Percentiles rank a stretch among this genome's conserved stretches.
phyloP scores from a whole-genome alignment of 2,329 filamentous ascomycete species.

The Fonsecaea pugnacius region DNA sequence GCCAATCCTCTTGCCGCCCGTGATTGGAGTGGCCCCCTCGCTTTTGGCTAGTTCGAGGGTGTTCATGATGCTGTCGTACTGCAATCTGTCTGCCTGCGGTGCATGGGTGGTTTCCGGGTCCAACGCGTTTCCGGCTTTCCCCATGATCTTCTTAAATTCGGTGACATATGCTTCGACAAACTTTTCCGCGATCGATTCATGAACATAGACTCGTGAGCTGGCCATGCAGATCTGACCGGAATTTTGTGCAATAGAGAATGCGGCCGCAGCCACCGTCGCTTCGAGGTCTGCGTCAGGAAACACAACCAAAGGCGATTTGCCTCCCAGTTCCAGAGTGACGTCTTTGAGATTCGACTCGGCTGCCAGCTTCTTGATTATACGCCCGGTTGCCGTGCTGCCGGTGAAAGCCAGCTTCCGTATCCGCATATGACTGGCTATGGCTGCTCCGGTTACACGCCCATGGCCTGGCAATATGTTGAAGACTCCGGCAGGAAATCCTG shows the following conservation, averaged over 20 bases:
- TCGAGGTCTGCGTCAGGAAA: conserved; percentile 44
- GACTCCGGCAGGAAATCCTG: too few relatives aligned
- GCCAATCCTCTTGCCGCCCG: too few relatives aligned
- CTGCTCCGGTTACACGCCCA: too few relatives aligned
- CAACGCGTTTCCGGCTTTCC: too few relatives aligned
- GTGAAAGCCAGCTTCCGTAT: conserved; percentile 44
- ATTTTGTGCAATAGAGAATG: conserved; percentile 47
- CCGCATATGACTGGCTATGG: conserved; percentile 39
- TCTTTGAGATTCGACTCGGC: conserved; percentile 43
- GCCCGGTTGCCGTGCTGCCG: conserved; percentile 38
- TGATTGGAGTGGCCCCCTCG: too few relatives aligned
- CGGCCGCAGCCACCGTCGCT: conserved; percentile 66
- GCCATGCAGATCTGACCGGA: background rate
- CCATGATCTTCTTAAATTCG: too few relatives aligned
- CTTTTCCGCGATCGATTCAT: background rate
- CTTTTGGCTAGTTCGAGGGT: too few relatives aligned
- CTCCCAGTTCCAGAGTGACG: conserved; percentile 43
- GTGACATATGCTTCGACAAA: background rate
- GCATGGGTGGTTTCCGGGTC: too few relatives aligned
- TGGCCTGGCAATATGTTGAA: too few relatives aligned
- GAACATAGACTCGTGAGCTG: background rate
- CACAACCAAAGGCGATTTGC: conserved; percentile 43
- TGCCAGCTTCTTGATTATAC: conserved; percentile 39
- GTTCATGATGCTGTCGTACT: too few relatives aligned
- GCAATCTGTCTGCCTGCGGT: too few relatives aligned